Base-by-base conservation (phyloP, 805 yeast species). In the Metahyphopichia silvanorum region DNA sequence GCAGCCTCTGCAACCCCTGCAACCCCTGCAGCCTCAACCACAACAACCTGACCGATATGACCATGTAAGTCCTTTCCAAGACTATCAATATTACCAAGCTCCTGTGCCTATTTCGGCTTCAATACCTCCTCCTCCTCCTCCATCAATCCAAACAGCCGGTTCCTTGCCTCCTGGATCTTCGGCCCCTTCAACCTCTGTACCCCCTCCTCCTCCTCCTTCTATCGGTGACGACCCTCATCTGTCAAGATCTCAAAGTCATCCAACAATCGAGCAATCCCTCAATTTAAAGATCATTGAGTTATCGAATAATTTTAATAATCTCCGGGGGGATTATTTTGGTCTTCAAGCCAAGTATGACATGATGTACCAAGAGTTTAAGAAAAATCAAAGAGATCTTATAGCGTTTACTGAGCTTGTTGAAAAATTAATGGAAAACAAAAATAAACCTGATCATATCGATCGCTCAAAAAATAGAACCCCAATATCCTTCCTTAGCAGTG, bases 371-470 rank as follows among this genome's bases (percentile, higher is more conserved):
- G 78, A 76, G 30, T 46, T 75, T 36, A 66, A 69, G 22, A 62
- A 64, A 33, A 64, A 73, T 12, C 77, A 76, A 44, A 46, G 65
- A 33, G 86, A 79, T 43, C 60, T 76, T 55, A 69, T 77, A 3
- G 66, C 66, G 23, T 37, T 79, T 6, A 43, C 79, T 8, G 84
- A 77, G 15, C 46, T 71, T 29, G 49, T 70, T 25, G 72, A 68
- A 32, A 53, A 43, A 29, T 32, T 45, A 34, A 33, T 43, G 27
- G 28, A 34, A 27, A 27, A 15, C 19, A 20, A 25, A 7, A 30
- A 26, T 30, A 16, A 20, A 23, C 13, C 29, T 16, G 23, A 17
- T 4, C 20, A 53, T 35, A 31, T 43, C 44, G 15, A 52, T 46
- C 31, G 53, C 52, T 9, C 40, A 52, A 26, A 56, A 51, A 38